Base-by-base conservation (phyloP, 495 filamentous ascomycete genomes). In the Annulohypoxylon moriforme region DNA sequence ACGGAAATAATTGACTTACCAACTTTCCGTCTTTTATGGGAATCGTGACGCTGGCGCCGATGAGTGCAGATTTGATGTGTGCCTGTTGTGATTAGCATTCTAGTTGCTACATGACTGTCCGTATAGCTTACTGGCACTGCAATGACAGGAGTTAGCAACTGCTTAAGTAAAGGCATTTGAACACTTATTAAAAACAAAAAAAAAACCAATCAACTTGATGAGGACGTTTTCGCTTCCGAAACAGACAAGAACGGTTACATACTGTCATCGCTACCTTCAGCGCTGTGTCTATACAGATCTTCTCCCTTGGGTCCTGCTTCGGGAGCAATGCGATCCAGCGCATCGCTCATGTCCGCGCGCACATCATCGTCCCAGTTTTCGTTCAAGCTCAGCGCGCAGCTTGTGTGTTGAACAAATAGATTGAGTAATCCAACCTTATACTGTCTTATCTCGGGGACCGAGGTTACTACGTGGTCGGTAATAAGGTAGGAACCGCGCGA, bases 381-480 rank as follows among this genome's bases (percentile, higher is more conserved):
- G 79, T 99, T 97, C 69, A 97, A 79, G 60, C 87, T 91, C 58
- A 97, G 83, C 42, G 91, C 94, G 81, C 92, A 94, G 77, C 88
- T 91, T 24, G 94, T 97, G 82, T 97, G 94, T 81, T 97, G 93
- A 47, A 97, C 83, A 80, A 97, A 97, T 49, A 97, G 85, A 75
- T 97, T 89, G 66, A 98, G 83, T 64, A 98, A 82, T 33, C 96
- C 96, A 68, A 94, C 85, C 78, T 93, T 94, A 87, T 97, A 96
- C 64, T 83, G 72, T 50, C 81, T 81, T 71, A 99, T 83, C 79
- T 97, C 91, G 3, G 94, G 93, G 0, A 98, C 80, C 36, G 88
- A 81, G 40, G 80, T 79, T 27, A 87, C 52, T 61, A 99, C 86
- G 53, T 89, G 81, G 75, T 91, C 84, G 67, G 95, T 98, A 77